Base-by-base conservation (phyloP, 768 basidiomycete genomes). In the Psilocybe subaeruginosa region DNA sequence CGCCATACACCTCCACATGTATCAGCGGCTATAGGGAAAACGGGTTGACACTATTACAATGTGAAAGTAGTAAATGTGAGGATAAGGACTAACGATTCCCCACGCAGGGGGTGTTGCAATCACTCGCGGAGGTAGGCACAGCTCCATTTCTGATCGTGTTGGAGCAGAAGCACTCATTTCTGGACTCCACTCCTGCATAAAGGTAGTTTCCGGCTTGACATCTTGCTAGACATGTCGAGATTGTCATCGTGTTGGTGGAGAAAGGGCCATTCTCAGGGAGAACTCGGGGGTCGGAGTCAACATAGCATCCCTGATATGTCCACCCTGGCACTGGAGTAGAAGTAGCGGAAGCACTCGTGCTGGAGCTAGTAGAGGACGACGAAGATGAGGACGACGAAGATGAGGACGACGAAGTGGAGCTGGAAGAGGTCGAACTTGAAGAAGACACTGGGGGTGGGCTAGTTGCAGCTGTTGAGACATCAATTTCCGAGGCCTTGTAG, bases 171-270 rank as follows among this genome's bases (percentile, higher is more conserved):
- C 76, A 76, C 58, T 77, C 73, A 0, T 62, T 58, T 8, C 73
- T 71, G 50, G 74, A 76, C 54, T 77, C 75, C 11, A 72, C 66
- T 0, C 75, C 77, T 3, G 67, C 73, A 50, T 69, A 77, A 0
- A 56, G 33, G 47, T 71, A 77, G 0, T 73, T 73, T 3, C 60
- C 59, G 5, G 64, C 59, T 8, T 66, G 53, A 51, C 76, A 78
- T 11, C 60, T 68, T 3, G 71, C 54, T 30, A 69, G 65, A 54
- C 76, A 77, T 45, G 68, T 71, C 12, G 62, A 41, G n/a, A 76
- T 63, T 3, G 76, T 71, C 54, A 72, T 71, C 3, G 58, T 49
- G 8, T 46, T 50, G 19, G 68, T 66, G 12, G 51, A 51, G 19
- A 54, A 59, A 1, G 68, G 62, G 8, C 70, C 70, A 39, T 62